A percentile compares a stretch with the other conserved stretches of the same genome.
Evolutionary conservation across 345 rosid species (phyloP).

Genomic region (Cardiospermum halicacabum): DNA sequence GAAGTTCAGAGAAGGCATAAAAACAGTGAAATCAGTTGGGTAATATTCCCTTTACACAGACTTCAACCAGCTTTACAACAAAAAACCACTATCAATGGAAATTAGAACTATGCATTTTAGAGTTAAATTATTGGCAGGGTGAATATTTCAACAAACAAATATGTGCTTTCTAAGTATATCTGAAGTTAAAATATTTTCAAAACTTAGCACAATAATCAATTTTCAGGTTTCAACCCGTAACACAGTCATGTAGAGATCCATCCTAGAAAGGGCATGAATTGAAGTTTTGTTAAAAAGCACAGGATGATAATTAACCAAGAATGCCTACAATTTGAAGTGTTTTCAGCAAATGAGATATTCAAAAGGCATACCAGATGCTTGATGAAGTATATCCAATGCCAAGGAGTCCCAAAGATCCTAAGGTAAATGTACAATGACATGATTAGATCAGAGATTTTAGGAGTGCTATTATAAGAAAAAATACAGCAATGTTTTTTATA

Average conservation of each 20-base stretch:
- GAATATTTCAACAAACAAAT: neutral
- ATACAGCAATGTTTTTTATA: neutral
- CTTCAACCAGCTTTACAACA: neutral
- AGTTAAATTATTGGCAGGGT: neutral
- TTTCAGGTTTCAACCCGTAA: neutral
- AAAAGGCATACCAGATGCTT: constrained; percentile 75
- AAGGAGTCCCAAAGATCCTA: constrained; percentile 88
- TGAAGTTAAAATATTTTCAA: neutral
- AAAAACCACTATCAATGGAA: neutral
- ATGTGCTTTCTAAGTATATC: neutral
- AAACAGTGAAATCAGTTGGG: neutral
- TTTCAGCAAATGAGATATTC: neutral
- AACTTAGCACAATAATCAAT: neutral
- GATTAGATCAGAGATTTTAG: constrained; percentile 2
- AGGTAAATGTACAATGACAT: constrained; percentile 1
- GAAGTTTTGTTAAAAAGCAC: neutral
- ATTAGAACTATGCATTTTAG: neutral
- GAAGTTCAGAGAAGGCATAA: constrained; percentile 18
- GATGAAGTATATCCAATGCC: constrained; percentile 71
- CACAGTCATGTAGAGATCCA: neutral
- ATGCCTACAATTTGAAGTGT: neutral
- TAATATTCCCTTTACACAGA: neutral
- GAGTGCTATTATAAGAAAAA: neutral
- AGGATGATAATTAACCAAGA: neutral
- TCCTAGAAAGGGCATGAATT: neutral